Conservation (phyloP, 345 rosid genomes). For the Syzygium aromaticum region DNA sequence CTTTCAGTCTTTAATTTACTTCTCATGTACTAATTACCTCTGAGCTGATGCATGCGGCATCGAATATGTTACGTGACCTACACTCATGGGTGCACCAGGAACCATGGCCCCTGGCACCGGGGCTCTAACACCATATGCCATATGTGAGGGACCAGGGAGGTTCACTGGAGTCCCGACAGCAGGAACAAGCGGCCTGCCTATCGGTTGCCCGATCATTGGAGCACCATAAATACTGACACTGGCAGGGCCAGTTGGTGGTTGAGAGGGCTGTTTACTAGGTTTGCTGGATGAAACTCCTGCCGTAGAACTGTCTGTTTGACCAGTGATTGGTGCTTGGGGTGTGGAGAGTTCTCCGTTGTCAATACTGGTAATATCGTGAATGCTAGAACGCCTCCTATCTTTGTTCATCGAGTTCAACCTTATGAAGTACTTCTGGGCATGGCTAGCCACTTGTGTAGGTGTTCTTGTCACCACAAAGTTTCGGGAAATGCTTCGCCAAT, state of each 20-base stretch:
- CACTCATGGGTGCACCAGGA: constrained; percentile 73
- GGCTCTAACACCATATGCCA: constrained; percentile 71
- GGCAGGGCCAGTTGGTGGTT: constrained; percentile 30
- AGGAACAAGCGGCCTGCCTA: constrained; percentile 71
- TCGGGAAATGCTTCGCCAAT: constrained; percentile 96
- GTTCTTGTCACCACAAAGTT: constrained; percentile 94
- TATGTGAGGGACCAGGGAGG: constrained; percentile 60
- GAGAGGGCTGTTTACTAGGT: constrained; percentile 50
- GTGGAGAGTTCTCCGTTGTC: constrained; percentile 59
- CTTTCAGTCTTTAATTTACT: neutral
- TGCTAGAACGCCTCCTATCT: constrained; percentile 90
- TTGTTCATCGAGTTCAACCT: constrained; percentile 91
- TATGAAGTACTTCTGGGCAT: constrained; percentile 91
- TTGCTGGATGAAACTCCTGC: constrained; percentile 48
- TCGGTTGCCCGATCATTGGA: constrained; percentile 74
- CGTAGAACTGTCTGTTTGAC: constrained; percentile 57
- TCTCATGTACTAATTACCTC: constrained; percentile 28
- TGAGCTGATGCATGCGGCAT: constrained; percentile 71
- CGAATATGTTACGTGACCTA: constrained; percentile 59
- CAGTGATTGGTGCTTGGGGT: constrained; percentile 86
- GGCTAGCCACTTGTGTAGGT: constrained; percentile 98
- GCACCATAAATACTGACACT: constrained; percentile 52
- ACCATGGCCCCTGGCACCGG: constrained; percentile 57
- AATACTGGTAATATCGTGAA: constrained; percentile 90
- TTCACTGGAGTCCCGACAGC: constrained; percentile 95